Base-by-base conservation (phyloP, 306 rosid species). In the Dalbergia oliveri region DNA sequence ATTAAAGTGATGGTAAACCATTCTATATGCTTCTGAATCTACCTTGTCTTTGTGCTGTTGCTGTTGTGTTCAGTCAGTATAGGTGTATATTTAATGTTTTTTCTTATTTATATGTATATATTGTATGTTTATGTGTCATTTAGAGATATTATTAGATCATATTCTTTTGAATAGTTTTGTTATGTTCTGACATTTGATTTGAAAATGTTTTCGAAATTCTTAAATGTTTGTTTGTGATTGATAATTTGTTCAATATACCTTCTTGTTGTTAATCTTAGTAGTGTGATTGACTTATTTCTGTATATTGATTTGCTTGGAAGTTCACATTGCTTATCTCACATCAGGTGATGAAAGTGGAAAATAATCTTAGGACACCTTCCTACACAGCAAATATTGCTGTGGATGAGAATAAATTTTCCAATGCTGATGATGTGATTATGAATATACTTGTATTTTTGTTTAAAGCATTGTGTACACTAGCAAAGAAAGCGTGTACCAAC, bases 351-450 rank as follows among this genome's bases (percentile, higher is more conserved):
- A 86, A 50, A 61, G 78, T 80, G 89, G 89, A 86, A 72, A 57
- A 11, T 11, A 79, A 76, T 86, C 87, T 86, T 86, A 83, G 89
- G 87, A 86, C 89, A 86, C 89, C 89, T 86, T 86, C 89, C 85
- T 80, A 86, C 89, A 86, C 87, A 49, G 81, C 65, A 10, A 21
- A 0, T 1, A 0, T 4, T 67, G 85, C 60, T 78, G 87, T 86
- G 89, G 69, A 86, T 86, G 89, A 86, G 87, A 84, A 83, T 66
- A 14, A 81, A 43, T 0, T 72, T 60, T 86, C 87, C 86, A 67
- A 13, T 1, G 7, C 87, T 81, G 85, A 86, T 83, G 87, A 79
- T 75, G 59, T 76, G 11, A 8, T 8, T 44, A 44, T 10, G 31
- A 26, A 26, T 26, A 26, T 26, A 26, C 4, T 11, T 50, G 23